phyloP scores from a whole-genome alignment of 2,329 filamentous ascomycete species.

The Orbilia blumenaviensis region DNA sequence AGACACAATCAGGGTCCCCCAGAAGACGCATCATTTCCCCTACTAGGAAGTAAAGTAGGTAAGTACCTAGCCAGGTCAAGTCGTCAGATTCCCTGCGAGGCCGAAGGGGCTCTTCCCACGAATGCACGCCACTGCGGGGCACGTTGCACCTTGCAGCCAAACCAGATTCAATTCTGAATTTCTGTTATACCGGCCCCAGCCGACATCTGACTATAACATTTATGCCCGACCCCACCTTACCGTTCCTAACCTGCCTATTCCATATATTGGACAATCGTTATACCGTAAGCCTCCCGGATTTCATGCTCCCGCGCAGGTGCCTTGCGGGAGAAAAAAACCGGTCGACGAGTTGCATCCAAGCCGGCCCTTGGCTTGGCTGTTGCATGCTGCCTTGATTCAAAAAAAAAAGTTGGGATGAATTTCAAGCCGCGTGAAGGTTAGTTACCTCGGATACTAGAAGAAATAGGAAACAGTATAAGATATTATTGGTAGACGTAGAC shows the following conservation, averaged over 20 bases:
- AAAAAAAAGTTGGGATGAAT: conserved; percentile 1
- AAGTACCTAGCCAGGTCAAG: too few species aligned
- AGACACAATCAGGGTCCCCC: too few species aligned
- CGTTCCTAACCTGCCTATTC: conserved; percentile 6
- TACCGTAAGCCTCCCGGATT: background rate
- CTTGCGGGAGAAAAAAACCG: background rate
- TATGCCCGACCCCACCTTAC: background rate
- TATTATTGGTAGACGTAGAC: too few species aligned
- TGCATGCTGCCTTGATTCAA: background rate
- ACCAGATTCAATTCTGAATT: too few species aligned
- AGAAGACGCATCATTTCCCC: too few species aligned
- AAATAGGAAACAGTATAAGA: too few species aligned
- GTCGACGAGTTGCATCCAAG: background rate
- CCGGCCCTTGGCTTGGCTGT: background rate
- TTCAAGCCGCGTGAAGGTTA: background rate
- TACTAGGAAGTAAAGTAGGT: too few species aligned
- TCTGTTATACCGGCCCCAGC: conserved; percentile 21
- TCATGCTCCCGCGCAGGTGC: background rate
- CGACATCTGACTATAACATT: too few species aligned
- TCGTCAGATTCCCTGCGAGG: too few species aligned
- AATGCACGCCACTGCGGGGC: conserved; percentile 4
- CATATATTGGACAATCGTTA: background rate
- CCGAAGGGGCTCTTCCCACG: too few species aligned
- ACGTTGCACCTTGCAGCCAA: background rate
- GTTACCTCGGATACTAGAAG: background rate